A percentile compares a stretch with the other conserved stretches of the same genome.
phyloP scores from a whole-genome alignment of 2,329 filamentous ascomycete genomes.

The Colletotrichum sp. region DNA sequence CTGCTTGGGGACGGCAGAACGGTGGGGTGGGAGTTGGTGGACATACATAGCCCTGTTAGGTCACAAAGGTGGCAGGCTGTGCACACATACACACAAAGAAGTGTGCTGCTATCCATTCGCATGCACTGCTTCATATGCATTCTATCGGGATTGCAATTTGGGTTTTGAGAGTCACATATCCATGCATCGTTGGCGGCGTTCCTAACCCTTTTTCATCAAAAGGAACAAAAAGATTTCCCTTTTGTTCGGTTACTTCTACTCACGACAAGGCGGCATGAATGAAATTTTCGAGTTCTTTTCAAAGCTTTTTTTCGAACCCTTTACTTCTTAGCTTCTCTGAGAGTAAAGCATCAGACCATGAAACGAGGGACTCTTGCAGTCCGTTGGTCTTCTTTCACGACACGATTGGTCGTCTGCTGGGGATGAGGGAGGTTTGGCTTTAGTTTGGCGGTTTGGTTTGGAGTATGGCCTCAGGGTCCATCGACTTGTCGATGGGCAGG shows the following conservation, averaged over 20 bases:
- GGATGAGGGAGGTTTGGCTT: slow-evolving; percentile 16
- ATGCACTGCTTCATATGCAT: slow-evolving; percentile 16
- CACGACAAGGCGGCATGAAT: slow-evolving; percentile 20
- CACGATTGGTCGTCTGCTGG: background rate
- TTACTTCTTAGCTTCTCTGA: slow-evolving; percentile 22
- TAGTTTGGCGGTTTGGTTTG: slow-evolving; percentile 4
- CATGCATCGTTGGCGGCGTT: slow-evolving; percentile 44
- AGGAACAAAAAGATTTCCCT: slow-evolving; percentile 19
- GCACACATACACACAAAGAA: background rate
- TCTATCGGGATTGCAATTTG: slow-evolving; percentile 14
- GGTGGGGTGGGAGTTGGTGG: slow-evolving; percentile 55
- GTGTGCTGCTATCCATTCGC: background rate
- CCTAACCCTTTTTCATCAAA: slow-evolving; percentile 18
- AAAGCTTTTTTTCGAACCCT: slow-evolving; percentile 11
- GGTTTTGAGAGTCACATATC: slow-evolving; percentile 21
- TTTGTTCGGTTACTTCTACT: slow-evolving; percentile 22
- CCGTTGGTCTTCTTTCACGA: slow-evolving; percentile 12
- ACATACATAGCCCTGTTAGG: slow-evolving; percentile 35
- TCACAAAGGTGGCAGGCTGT: background rate
- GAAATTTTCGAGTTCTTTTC: slow-evolving; percentile 19
- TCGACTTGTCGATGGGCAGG: background rate
- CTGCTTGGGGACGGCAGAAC: slow-evolving; percentile 55
- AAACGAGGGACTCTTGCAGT: slow-evolving; percentile 15
- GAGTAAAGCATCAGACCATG: slow-evolving; percentile 5
- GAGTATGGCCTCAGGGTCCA: slow-evolving; percentile 5